Evolutionary conservation across 2,329 filamentous ascomycete genomes (phyloP).

Genomic region (Colletotrichum cuscutae): DNA sequence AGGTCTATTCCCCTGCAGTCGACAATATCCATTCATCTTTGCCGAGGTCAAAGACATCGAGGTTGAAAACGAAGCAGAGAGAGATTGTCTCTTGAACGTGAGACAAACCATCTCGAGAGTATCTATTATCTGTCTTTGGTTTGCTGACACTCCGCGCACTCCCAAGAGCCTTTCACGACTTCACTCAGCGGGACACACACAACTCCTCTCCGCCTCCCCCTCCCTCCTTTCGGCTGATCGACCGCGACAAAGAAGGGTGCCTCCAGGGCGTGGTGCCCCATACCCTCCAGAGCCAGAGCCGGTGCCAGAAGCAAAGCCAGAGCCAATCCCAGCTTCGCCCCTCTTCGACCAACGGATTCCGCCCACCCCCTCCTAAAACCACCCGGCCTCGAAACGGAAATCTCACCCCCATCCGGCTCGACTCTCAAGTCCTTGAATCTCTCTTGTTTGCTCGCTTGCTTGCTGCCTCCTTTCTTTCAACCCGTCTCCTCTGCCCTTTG

Average conservation of each 20-base stretch:
- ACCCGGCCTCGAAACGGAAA: constrained; percentile 4
- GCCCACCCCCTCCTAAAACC: constrained; percentile 15
- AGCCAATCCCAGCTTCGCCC: constrained; percentile 6
- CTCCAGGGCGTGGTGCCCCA: constrained; percentile 27
- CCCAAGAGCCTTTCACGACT: no score
- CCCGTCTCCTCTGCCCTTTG: not conserved
- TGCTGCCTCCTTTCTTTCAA: not conserved
- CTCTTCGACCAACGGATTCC: not conserved
- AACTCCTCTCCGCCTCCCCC: not conserved
- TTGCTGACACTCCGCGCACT: not conserved
- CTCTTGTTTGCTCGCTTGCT: constrained; percentile 13
- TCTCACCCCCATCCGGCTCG: constrained; percentile 6
- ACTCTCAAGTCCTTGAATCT: constrained; percentile 22
- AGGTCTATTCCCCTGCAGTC: not conserved
- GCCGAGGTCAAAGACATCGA: not conserved
- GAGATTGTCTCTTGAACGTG: no score
- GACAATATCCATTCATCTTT: not conserved
- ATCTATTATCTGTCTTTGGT: no score
- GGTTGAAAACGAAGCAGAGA: no score
- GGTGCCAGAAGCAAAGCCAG: constrained; percentile 1
- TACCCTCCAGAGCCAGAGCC: constrained; percentile 15
- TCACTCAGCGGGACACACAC: not conserved
- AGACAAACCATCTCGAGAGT: no score
- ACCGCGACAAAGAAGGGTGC: constrained; percentile 19
- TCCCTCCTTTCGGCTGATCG: constrained; percentile 31